Base-by-base conservation (phyloP, 176 grass and related monocot genomes). In the Aegilops longissima region DNA sequence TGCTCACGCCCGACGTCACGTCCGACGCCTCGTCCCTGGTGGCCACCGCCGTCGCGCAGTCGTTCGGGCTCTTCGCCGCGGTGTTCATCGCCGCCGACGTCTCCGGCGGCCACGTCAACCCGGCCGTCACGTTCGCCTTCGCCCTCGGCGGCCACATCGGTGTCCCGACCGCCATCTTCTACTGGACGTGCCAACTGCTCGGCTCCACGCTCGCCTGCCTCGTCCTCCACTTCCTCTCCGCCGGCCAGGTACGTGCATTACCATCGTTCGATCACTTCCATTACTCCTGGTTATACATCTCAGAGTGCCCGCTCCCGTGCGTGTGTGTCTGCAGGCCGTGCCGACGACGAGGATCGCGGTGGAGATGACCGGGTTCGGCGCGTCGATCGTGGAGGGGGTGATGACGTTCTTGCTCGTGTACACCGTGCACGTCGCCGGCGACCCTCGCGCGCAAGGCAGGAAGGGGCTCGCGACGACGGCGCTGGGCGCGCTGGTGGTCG, bases 81-180 rank as follows among this genome's bases (percentile, higher is more conserved):
- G 71, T 94, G 66, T 90, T 91, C 84, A 85, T 96, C 27, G 79
- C 96, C 0, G 54, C 82, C 38, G 92, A 98, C 51, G 82, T 91
- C 64, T 98, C 96, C 56, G 93, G 96, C 27, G 96, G 96, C 8
- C 93, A 98, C 62, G 88, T 91, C 59, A 98, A 98, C 84, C 96
- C 96, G 8, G 96, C 92, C 21, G 92, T 96, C 66, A 98, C 96
- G 12, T 98, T 98, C 81, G 92, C 92, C 51, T 80, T 94, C 70
- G 90, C 90, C 21, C 16, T 98, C 61, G 84, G 86, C 20, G 94
- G 96, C 33, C 88, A 87, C 83, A 86, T 98, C 9, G 80, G 47
- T 12, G 79, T 91, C 7, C 88, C 88, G 12, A 78, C 35, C 24
- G 90, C 93, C 66, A 51, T 98, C 66, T 88, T 94, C 83, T 98